Base-by-base conservation (phyloP, 2,329 filamentous ascomycete species). In the Fusarium redolens region DNA sequence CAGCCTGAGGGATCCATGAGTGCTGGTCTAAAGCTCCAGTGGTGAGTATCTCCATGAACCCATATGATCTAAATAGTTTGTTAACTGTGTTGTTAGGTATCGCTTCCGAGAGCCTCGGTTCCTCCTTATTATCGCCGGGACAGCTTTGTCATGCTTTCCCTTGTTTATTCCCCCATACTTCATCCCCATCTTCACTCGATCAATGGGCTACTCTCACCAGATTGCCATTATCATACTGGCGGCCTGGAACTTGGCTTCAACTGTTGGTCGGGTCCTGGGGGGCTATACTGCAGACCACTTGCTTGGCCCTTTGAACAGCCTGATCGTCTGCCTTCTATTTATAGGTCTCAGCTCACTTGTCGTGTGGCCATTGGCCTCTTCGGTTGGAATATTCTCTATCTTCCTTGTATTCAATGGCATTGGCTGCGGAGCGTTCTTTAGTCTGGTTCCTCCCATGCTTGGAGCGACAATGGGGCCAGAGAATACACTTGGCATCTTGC, bases 371-470 rank as follows among this genome's bases (percentile, higher is more conserved):
- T 57, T 80, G 12, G 75, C 78, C 0, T 77, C 75, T 1, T 74
- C 74, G 0, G 77, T 78, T 5, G 78, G 73, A 0, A 65, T 77
- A 3, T 77, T 76, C 37, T 65, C 74, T 0, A n/a, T 72, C 1
- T 76, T 77, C 12, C 56, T 76, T 1, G 40, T 78, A 3, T 58
- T 80, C 10, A 79, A 80, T 14, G 78, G 78, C 1, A 72, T 79
- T 18, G 78, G 78, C 1, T 80, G 78, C 4, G 78, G 78, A 4
- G 76, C 78, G 0, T 80, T 79, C 52, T 80, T 80, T n/a, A 80
- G 78, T 28, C 61, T 80, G 3, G 78, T 78, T 7, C 78, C 78
- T 2, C 69, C 77, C 1, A 76, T 76, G 30, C 40, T 80, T 7
- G 76, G 78, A 2, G 73, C 75, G 2, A 73, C 71, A 0, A 79